A percentile compares a stretch with the other conserved stretches of the same genome.
Conservation (phyloP, 2,329 filamentous ascomycete species). For the Escovopsis weberi region DNA sequence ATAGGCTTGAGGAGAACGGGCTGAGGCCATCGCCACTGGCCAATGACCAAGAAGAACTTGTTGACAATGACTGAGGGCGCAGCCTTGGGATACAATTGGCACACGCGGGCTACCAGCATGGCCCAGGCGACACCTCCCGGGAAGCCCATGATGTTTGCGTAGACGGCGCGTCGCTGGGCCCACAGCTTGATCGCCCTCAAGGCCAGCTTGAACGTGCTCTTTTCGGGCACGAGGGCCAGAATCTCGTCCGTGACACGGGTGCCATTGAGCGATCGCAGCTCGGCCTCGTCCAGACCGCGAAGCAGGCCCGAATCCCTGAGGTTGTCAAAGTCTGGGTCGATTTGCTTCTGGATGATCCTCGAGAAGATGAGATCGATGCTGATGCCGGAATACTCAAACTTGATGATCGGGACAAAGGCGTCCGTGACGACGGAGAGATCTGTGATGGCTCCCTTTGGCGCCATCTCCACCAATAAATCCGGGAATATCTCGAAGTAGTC, state of each 20-base stretch:
- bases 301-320: conserved; percentile 75
- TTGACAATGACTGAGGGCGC: conserved; percentile 75
- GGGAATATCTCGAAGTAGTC: conserved; percentile 91
- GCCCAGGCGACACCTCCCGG: conserved; percentile 96
- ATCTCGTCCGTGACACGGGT: conserved; percentile 93
- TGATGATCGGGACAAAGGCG: conserved; percentile 93
- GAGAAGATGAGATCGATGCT: conserved; percentile 92
- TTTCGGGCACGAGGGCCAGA: conserved; percentile 72
- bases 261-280: conserved; percentile 82
- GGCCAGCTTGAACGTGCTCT: conserved; percentile 78
- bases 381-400: conserved; percentile 80
- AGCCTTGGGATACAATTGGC: conserved; percentile 89
- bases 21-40: conserved; percentile 83
- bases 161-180: conserved; percentile 84
- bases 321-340: conserved; percentile 51
- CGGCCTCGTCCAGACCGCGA: conserved; percentile 71
- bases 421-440: conserved; percentile 77
- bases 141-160: conserved; percentile 92
- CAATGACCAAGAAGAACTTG: conserved; percentile 90
- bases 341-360: conserved; percentile 54
- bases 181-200: conserved; percentile 89
- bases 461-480: conserved; percentile 60
- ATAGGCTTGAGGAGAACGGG: conserved; percentile 85
- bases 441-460: conserved; percentile 63
- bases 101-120: conserved; percentile 90